These are phyloP conservation scores for Linum tenue DNA, from an alignment of 345 rosid genomes.

Conservation along the genomic window DNA sequence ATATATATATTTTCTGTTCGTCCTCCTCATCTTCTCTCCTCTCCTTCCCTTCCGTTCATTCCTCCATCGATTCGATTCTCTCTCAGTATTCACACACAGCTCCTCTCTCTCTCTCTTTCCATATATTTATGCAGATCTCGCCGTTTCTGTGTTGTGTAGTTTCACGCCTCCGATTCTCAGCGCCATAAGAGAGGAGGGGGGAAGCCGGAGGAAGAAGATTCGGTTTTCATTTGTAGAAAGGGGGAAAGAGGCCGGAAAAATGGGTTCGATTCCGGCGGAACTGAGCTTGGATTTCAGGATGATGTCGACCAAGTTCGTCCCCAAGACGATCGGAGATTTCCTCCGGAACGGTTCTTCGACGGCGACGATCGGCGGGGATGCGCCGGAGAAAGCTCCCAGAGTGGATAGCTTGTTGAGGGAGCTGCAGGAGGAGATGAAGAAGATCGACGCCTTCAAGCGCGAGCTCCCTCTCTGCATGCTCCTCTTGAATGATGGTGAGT, in stretches of 20 bases:
- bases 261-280: slow-evolving; percentile 56
- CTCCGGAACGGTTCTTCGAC: slow-evolving; percentile 26
- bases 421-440: slow-evolving; percentile 67
- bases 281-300: slow-evolving; percentile 61
- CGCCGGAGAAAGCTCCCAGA: slow-evolving; percentile 32
- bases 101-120: neutral
- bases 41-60: neutral
- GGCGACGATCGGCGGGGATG: slow-evolving; percentile 30
- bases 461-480: slow-evolving; percentile 84
- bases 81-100: neutral
- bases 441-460: slow-evolving; percentile 68
- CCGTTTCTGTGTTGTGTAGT: neutral
- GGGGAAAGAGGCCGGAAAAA: slow-evolving; percentile 6
- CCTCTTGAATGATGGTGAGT: slow-evolving; percentile 69
- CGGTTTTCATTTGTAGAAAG: neutral
- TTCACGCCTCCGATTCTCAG: neutral
- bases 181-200: neutral
- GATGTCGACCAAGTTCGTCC: slow-evolving; percentile 23
- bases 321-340: slow-evolving; percentile 46
- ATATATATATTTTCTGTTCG: no score
- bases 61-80: no score
- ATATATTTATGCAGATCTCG: neutral
- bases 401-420: slow-evolving; percentile 43
- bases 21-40: no score
- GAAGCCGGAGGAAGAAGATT: neutral